Percentiles rank a stretch among this genome's conserved stretches.
Evolutionary conservation across 306 rosid species (phyloP).

Genomic region (Quercus berberidifolia): DNA sequence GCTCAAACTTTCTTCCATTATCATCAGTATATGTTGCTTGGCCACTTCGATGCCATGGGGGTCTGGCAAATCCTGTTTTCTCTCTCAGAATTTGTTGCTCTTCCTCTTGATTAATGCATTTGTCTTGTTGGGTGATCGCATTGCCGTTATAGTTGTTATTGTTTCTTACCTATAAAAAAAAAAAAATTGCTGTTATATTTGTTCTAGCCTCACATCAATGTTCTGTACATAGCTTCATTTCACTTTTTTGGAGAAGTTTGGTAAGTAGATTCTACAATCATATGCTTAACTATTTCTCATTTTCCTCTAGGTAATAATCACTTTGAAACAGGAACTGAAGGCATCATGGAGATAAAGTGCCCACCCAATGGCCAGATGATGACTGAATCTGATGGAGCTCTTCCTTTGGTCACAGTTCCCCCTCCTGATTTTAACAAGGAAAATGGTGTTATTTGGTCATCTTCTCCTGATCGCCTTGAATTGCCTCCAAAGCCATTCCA

Average conservation of each 20-base stretch:
- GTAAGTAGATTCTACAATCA: not conserved
- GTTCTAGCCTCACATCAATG: not conserved
- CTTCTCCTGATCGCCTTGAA: constrained; percentile 89
- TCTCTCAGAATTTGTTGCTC: not conserved
- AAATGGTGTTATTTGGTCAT: constrained; percentile 74
- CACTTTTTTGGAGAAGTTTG: not conserved
- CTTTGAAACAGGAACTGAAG: constrained; percentile 52
- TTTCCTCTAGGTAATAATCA: constrained; percentile 13
- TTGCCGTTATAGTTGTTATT: no score
- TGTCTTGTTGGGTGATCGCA: no score
- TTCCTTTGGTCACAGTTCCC: constrained; percentile 84
- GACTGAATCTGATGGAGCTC: constrained; percentile 54
- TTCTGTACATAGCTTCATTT: not conserved
- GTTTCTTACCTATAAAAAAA: no score
- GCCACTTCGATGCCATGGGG: not conserved
- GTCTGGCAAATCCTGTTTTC: not conserved
- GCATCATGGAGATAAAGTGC: constrained; percentile 49
- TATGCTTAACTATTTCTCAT: not conserved
- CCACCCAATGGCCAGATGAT: constrained; percentile 56
- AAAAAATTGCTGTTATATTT: no score
- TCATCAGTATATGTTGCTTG: constrained; percentile 2
- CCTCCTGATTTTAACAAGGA: constrained; percentile 68
- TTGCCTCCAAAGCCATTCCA: constrained; percentile 75
- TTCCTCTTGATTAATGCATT: not conserved
- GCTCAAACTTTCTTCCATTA: not conserved